Percentiles rank a stretch among this genome's conserved stretches.
phyloP scores from a whole-genome alignment of 2,329 filamentous ascomycete genomes.

The Pseudogymnoascus destructans region DNA sequence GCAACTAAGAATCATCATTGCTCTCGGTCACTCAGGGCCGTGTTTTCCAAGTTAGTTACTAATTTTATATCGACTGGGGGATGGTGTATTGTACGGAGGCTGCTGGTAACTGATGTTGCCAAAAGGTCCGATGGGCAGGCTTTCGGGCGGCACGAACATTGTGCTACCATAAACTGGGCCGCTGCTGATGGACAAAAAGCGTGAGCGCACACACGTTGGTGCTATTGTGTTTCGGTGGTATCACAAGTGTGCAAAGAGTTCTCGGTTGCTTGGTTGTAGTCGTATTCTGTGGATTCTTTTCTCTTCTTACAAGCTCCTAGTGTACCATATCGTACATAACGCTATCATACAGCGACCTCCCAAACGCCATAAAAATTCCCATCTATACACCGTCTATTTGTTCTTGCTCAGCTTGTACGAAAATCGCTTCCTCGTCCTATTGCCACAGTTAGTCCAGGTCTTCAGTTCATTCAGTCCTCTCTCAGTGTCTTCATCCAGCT shows the following conservation, averaged over 20 bases:
- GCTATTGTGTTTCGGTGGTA: not conserved
- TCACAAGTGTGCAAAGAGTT: not conserved
- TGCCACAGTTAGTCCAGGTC: conserved; percentile 10
- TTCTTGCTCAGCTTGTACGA: conserved; percentile 60
- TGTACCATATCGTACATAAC: conserved; percentile 8
- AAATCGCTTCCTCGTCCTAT: conserved; percentile 54
- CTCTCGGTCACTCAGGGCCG: not conserved
- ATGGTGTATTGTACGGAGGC: no score
- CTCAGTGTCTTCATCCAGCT: not conserved
- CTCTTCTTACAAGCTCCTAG: conserved; percentile 1
- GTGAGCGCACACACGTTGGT: not conserved
- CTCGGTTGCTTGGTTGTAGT: not conserved
- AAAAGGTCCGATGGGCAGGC: no score
- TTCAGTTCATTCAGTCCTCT: not conserved
- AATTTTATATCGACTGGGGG: not conserved
- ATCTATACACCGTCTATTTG: conserved; percentile 27
- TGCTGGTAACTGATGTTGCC: no score
- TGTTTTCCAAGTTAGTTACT: not conserved
- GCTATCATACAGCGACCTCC: conserved; percentile 9
- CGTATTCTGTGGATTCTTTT: not conserved
- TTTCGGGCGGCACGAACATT: not conserved
- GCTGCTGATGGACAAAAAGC: not conserved
- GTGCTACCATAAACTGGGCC: not conserved
- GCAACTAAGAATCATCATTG: not conserved
- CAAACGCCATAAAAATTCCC: conserved; percentile 8